A percentile compares a stretch with the other conserved stretches of the same genome.
These are phyloP conservation scores for Delonix regia DNA, from an alignment of 306 rosid genomes.

Conservation along the genomic window DNA sequence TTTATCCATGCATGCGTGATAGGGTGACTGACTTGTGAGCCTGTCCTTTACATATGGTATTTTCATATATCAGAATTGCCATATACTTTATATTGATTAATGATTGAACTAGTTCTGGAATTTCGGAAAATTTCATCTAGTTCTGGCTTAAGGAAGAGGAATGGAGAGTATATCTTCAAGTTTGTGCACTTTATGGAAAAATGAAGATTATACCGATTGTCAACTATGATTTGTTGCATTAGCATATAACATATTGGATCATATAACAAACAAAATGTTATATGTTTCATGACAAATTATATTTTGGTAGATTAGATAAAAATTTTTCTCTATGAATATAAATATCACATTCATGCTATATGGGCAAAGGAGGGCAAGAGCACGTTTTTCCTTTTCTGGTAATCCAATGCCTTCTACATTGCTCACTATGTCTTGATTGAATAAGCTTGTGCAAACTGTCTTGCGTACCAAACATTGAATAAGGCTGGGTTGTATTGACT, in stretches of 20 bases:
- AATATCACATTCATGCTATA: not conserved
- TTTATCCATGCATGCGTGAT: slow-evolving; percentile 20
- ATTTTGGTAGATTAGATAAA: too few relatives aligned
- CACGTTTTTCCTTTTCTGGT: not conserved
- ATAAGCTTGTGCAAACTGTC: too few relatives aligned
- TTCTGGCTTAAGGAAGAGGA: slow-evolving; percentile 16
- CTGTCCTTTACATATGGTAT: slow-evolving; percentile 13
- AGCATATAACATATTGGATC: not conserved
- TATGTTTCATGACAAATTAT: too few relatives aligned
- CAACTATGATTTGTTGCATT: not conserved
- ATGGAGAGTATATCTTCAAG: not conserved
- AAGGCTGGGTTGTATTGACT: not conserved
- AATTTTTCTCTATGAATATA: not conserved
- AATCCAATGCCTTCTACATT: not conserved
- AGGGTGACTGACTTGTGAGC: not conserved
- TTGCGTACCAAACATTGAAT: not conserved
- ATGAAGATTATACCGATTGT: too few relatives aligned
- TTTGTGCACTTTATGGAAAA: not conserved
- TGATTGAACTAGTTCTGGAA: slow-evolving; percentile 25
- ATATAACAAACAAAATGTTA: too few relatives aligned
- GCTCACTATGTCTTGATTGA: not conserved
- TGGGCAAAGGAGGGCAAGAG: not conserved
- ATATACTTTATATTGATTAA: slow-evolving; percentile 12
- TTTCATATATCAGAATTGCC: slow-evolving; percentile 1
- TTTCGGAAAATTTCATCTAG: not conserved